These are phyloP conservation scores for Tulasnella sp. DNA, from an alignment of 768 basidiomycete genomes.

Conservation along the genomic window DNA sequence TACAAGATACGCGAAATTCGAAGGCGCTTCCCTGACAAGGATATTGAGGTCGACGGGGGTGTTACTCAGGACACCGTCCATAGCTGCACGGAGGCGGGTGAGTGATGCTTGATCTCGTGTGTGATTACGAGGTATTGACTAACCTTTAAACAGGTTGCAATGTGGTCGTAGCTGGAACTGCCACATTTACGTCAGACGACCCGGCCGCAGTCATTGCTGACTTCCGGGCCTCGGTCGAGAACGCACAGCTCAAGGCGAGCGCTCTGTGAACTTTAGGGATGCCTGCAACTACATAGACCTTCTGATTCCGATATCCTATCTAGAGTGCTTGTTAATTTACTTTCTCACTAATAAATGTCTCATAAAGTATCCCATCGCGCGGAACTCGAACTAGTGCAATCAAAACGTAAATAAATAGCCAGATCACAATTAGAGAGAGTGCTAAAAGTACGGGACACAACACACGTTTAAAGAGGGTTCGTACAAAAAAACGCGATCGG, in stretches of 20 bases:
- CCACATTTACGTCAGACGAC: conserved; percentile 72
- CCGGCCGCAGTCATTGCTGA: conserved; percentile 69
- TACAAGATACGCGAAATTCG: conserved; percentile 90
- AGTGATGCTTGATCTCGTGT: conserved; percentile 20
- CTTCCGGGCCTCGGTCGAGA: conserved; percentile 61
- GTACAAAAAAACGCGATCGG: not conserved
- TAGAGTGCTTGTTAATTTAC: too few relatives aligned
- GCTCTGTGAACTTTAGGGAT: too few relatives aligned
- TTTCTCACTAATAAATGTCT: too few relatives aligned
- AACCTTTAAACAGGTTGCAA: conserved; percentile 71
- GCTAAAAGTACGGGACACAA: not conserved
- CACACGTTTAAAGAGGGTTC: not conserved
- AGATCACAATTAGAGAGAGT: not conserved
- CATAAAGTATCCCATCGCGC: too few relatives aligned
- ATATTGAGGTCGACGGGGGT: conserved; percentile 98
- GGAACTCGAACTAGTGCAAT: not conserved
- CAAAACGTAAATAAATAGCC: not conserved
- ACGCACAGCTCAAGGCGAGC: too few relatives aligned
- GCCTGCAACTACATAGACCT: too few relatives aligned
- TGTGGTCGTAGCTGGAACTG: conserved; percentile 95
- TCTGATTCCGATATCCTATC: not conserved
- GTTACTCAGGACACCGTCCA: conserved; percentile 87
- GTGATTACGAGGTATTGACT: not conserved
- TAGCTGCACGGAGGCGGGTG: conserved; percentile 83
- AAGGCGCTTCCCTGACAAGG: conserved; percentile 80